Base-by-base conservation (phyloP, 108 stramenopile species). In the Cyclotella atomus region DNA sequence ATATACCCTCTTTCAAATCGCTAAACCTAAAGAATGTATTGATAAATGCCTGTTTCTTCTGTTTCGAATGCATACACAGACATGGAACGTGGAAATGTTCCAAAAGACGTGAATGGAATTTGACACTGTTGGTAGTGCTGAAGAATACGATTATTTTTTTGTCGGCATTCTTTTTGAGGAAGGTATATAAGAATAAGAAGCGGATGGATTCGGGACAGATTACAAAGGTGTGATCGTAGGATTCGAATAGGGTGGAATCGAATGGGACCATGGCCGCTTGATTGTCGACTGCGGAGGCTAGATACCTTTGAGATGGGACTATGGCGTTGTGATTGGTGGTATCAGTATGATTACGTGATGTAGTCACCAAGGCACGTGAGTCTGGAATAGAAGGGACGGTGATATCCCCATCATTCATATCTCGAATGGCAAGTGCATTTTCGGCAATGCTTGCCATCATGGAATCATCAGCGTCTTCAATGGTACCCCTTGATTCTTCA, bases 151-250 rank as follows among this genome's bases (percentile, higher is more conserved):
- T 45, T 10, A 79, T 47, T 57, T 79, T 79, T 25, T 79, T 79
- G 15, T 79, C 68, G 3, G 65, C 20, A 59, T 79, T 79, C 38
- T 72, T 79, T 55, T 72, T 79, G 7, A 79, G 70, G 70, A 79
- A 79, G 47, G 77, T 79, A 59, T 71, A 79, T 25, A 79, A 70
- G 59, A 79, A 71, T 23, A 68, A 61, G 57, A 79, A 79, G 0
- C 77, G 70, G 0, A 79, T 25, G 29, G 53, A n/a, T 38, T 79
- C 77, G 19, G 71, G 79, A 43, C 79, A 79, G 23, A 64, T 62
- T 6, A 79, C 67, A 29, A 72, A 73, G 65, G 67, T 79, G 67
- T 79, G 78, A 56, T 79, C 71, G 78, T 79, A 79, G 24, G 78
- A 71, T 62, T 79, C 78, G 36, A 67, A 79, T 34, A 62, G 59